Evolutionary conservation across 192 early-diverging fungal species (phyloP).

Genomic region (Linnemannia elongata): DNA sequence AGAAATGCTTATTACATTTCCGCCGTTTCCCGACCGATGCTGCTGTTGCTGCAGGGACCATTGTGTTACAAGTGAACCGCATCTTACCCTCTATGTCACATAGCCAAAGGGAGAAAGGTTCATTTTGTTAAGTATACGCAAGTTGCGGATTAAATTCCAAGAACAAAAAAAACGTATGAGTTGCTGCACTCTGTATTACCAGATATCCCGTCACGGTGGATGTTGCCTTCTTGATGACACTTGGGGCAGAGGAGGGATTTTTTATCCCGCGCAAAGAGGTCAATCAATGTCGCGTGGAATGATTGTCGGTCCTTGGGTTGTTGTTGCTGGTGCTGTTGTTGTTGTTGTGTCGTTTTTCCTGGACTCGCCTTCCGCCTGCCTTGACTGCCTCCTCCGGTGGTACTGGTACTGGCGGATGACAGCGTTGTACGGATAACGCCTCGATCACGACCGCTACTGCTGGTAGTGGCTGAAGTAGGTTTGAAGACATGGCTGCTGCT

Average conservation of each 20-base stretch:
- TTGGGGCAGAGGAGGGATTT: background rate
- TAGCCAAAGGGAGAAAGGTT: background rate
- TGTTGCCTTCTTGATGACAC: constrained; percentile 6
- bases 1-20: constrained; percentile 6
- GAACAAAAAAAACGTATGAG: too few relatives aligned
- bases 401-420: background rate
- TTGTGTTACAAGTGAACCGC: constrained; percentile 3
- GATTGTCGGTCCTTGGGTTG: background rate
- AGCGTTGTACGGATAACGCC: background rate
- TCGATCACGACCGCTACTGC: background rate
- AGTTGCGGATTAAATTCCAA: background rate
- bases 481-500: too few relatives aligned
- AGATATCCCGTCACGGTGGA: background rate
- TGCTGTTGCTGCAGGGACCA: background rate
- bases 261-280: background rate
- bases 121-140: background rate
- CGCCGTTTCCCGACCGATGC: background rate
- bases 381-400: background rate
- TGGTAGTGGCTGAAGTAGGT: too few relatives aligned
- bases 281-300: background rate
- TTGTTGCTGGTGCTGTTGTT: background rate
- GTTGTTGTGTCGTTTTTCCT: background rate
- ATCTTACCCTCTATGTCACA: background rate
- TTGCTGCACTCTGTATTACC: background rate
- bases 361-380: background rate